phyloP scores from a whole-genome alignment of 164 flowering plant species.

The Akebia trifoliata region DNA sequence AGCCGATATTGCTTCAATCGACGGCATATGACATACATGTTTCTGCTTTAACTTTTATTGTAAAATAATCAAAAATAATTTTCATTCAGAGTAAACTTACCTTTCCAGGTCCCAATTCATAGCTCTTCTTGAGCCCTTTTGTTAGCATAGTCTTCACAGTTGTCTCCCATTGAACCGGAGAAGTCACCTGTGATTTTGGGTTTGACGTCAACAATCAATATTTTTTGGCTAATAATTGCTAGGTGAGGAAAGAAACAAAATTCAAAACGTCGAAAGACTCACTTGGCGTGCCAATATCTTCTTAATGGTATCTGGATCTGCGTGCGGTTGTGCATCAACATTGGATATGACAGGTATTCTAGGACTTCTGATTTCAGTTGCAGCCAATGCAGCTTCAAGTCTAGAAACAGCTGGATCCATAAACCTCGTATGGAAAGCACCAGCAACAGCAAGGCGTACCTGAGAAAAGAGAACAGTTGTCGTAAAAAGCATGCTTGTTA shows the following conservation, averaged over 20 bases:
- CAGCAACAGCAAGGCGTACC: conserved; percentile 99
- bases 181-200: conserved; percentile 58
- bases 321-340: conserved; percentile 93
- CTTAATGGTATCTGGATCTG: conserved; percentile 85
- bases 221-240: background rate
- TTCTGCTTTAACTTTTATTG: background rate
- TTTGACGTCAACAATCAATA: background rate
- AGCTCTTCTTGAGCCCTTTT: conserved; percentile 75
- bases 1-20: background rate
- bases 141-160: conserved; percentile 72
- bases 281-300: conserved; percentile 92
- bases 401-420: conserved; percentile 98
- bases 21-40: background rate
- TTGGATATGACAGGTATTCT: conserved; percentile 96
- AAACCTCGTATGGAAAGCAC: conserved; percentile 95
- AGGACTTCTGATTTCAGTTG: conserved; percentile 75
- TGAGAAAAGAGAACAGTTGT: conserved; percentile 14
- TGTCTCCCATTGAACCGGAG: conserved; percentile 97
- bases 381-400: conserved; percentile 85
- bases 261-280: conserved; percentile 2
- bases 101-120: conserved; percentile 98
- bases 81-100: conserved; percentile 22
- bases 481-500: background rate
- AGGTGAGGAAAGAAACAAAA: background rate
- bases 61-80: no score